A percentile compares a stretch with the other conserved stretches of the same genome.
Evolutionary conservation across 2,329 filamentous ascomycete species (phyloP).

Genomic region (Parastagonospora avenae): DNA sequence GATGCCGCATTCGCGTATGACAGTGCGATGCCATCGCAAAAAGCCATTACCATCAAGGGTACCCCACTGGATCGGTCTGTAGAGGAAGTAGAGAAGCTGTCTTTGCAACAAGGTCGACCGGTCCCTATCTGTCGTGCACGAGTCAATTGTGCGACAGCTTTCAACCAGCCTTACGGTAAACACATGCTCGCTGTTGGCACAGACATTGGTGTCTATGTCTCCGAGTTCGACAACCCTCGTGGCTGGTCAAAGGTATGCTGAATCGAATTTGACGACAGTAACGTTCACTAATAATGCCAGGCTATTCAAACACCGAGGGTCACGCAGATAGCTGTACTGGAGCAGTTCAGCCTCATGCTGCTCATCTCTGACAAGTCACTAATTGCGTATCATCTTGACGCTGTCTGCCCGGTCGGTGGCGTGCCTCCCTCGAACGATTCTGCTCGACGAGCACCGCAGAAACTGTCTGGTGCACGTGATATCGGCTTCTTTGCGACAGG

Average conservation of each 20-base stretch:
- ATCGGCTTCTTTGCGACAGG: slow-evolving; percentile 97
- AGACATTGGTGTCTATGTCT: slow-evolving; percentile 90
- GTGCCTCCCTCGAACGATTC: slow-evolving; percentile 70
- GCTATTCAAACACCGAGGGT: slow-evolving; percentile 77
- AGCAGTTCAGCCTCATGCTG: slow-evolving; percentile 92
- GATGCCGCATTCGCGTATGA: slow-evolving; percentile 91
- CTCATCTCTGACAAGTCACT: slow-evolving; percentile 90
- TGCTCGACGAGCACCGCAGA: slow-evolving; percentile 84
- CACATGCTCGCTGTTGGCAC: slow-evolving; percentile 93
- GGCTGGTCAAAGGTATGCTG: slow-evolving; percentile 82
- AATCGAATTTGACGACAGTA: not conserved
- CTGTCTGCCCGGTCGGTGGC: slow-evolving; percentile 66
- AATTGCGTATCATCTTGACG: slow-evolving; percentile 91
- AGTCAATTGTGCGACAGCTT: slow-evolving; percentile 93
- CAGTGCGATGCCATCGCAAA: slow-evolving; percentile 56
- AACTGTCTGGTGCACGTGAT: slow-evolving; percentile 83
- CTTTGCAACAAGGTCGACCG: slow-evolving; percentile 68
- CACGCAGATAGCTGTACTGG: slow-evolving; percentile 90
- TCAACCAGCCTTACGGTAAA: slow-evolving; percentile 78
- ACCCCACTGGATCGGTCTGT: slow-evolving; percentile 93
- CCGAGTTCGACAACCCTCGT: slow-evolving; percentile 85
- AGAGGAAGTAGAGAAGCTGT: slow-evolving; percentile 80
- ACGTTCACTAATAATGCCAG: slow-evolving; percentile 54
- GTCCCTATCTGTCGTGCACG: slow-evolving; percentile 79
- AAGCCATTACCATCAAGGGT: slow-evolving; percentile 79